These are phyloP conservation scores for Tephrocybe sp. DNA, from an alignment of 768 basidiomycete species.

Conservation along the genomic window DNA sequence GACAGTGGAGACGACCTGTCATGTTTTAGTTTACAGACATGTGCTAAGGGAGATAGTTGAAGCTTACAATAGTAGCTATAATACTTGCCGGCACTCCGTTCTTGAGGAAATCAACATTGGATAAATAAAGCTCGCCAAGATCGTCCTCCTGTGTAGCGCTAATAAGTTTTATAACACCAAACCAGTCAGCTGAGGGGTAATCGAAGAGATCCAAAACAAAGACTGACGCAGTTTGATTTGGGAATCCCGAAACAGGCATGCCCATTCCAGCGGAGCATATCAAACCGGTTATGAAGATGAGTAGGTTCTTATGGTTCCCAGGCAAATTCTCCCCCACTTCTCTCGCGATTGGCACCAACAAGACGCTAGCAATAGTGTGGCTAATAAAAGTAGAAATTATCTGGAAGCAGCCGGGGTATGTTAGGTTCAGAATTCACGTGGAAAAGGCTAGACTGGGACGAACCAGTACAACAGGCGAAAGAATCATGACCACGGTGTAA, in stretches of 20 bases:
- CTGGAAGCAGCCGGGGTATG: slow-evolving; percentile 29
- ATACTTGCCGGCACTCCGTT: slow-evolving; percentile 94
- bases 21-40: slow-evolving; percentile 8
- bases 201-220: slow-evolving; percentile 2
- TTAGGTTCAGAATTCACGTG: neutral
- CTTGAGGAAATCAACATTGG: slow-evolving; percentile 86
- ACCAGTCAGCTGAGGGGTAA: slow-evolving; percentile 13
- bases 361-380: slow-evolving; percentile 93
- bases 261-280: slow-evolving; percentile 98
- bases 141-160: slow-evolving; percentile 94
- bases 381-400: slow-evolving; percentile 94
- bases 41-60: slow-evolving; percentile 4
- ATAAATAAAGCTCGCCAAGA: slow-evolving; percentile 83
- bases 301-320: slow-evolving; percentile 66
- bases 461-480: slow-evolving; percentile 70
- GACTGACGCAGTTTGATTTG: slow-evolving; percentile 93
- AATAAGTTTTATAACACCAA: slow-evolving; percentile 9
- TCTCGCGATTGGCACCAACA: slow-evolving; percentile 95
- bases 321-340: slow-evolving; percentile 82
- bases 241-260: slow-evolving; percentile 98
- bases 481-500: slow-evolving; percentile 68
- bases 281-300: slow-evolving; percentile 91
- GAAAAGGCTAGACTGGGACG: slow-evolving; percentile 26
- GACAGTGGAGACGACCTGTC: slow-evolving; percentile 79
- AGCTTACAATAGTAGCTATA: slow-evolving; percentile 74